Base-by-base conservation (phyloP, 352 stramenopile genomes). In the Pythium phragmitis region DNA sequence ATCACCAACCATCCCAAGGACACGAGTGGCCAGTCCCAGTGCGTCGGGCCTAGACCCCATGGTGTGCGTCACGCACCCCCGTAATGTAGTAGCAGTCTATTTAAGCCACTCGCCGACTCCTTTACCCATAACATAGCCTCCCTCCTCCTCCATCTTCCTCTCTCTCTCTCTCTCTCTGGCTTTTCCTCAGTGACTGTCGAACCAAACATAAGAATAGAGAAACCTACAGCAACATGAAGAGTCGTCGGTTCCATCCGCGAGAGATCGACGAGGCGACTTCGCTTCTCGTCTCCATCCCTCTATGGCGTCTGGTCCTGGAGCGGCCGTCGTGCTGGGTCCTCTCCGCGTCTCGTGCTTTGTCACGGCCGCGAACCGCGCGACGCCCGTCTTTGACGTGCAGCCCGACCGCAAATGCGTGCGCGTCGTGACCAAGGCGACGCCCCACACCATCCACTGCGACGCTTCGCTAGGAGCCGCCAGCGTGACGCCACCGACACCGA, bases 321-420 rank as follows among this genome's bases (percentile, higher is more conserved):
- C 34, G 17, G 21, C 67, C 26, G 60, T 80, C 26, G 60, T 71
- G 23, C 61, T 83, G 19, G 75, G 68, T 26, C 70, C 73, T 12
- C 75, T 88, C 49, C 79, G 90, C 48, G 73, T 89, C 7, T 87
- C 80, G 37, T 89, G 80, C 70, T 89, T 85, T 56, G 71, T 90
- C 58, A 90, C 76, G n/a, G 77, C 76, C 43, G 80, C 80, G 21
- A 92, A 89, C 62, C 79, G 79, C 17, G 81, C 79, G 7, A 77
- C 76, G 0, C 77, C 83, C 0, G 73, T 89, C 43, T 87, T 90
- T 53, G 77, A 89, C 48, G 69, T 88, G 11, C 61, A 76, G 3
- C 70, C 74, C 0, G 68, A 84, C 7, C 72, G 67, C 28, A 70
- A 74, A 23, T 81, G 72, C 41, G 68, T 90, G 9, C 69, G 75